Evolutionary conservation across 208 protist species (phyloP).

Genomic region (Leishmania tarentolae): DNA sequence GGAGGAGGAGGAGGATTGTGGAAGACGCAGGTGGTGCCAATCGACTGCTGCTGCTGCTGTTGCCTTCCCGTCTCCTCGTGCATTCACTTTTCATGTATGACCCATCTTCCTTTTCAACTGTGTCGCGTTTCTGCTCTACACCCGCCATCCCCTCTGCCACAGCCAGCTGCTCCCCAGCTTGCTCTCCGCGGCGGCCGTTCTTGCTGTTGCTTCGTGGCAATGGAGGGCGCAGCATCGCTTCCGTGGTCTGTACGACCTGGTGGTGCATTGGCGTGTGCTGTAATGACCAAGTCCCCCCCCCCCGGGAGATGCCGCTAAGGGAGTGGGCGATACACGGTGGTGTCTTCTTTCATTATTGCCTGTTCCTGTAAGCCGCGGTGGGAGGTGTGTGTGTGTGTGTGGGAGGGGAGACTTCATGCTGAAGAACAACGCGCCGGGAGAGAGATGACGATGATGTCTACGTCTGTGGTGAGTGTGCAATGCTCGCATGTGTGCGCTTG

Average conservation of each 20-base stretch:
- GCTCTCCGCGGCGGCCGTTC: background rate
- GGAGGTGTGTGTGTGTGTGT: too few relatives aligned
- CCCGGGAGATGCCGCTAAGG: background rate
- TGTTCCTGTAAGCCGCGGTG: background rate
- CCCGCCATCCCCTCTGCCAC: background rate
- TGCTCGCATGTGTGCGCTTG: background rate
- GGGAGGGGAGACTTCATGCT: background rate
- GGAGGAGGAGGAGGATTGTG: too few relatives aligned
- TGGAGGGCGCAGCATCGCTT: background rate
- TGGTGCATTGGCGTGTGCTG: background rate
- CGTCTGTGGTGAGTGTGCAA: background rate
- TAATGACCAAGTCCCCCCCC: background rate
- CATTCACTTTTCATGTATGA: background rate
- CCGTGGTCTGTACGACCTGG: background rate
- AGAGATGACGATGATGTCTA: background rate
- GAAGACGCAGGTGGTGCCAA: too few relatives aligned
- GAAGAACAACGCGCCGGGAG: background rate
- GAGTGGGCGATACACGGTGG: background rate
- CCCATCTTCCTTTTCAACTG: background rate
- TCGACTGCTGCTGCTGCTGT: too few relatives aligned
- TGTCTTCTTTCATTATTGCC: background rate
- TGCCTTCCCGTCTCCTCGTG: background rate
- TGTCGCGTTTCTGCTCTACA: too few relatives aligned
- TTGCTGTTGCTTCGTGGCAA: background rate
- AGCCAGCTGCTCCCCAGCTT: too few relatives aligned